phyloP scores from a whole-genome alignment of 2,329 filamentous ascomycete species.

The Eutypa lata region DNA sequence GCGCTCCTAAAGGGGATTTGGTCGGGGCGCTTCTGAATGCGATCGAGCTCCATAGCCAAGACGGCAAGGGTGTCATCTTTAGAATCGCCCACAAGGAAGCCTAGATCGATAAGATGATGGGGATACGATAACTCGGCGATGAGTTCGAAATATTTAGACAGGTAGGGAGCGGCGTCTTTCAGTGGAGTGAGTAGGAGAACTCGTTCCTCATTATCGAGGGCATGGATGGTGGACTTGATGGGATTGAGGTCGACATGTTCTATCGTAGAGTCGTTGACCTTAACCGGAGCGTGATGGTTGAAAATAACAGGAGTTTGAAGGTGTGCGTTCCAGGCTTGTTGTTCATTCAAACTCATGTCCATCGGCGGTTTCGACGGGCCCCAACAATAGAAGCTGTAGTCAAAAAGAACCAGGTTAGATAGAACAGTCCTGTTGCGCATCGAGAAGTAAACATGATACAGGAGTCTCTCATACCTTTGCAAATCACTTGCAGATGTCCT shows the following conservation, averaged over 20 bases:
- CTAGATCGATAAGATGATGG: conserved; percentile 91
- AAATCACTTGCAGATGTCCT: conserved; percentile 78
- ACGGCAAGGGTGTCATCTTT: conserved; percentile 88
- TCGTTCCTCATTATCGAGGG: conserved; percentile 76
- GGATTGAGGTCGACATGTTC: conserved; percentile 79
- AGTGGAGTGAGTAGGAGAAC: conserved; percentile 90
- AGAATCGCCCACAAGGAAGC: conserved; percentile 90
- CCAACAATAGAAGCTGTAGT: conserved; percentile 88
- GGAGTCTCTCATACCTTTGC: conserved; percentile 68
- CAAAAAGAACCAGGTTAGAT: conserved; percentile 15
- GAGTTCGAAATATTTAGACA: conserved; percentile 91
- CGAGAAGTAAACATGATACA: background rate
- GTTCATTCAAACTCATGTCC: conserved; percentile 90
- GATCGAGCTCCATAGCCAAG: conserved; percentile 78
- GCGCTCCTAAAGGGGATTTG: conserved; percentile 83
- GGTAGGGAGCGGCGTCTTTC: conserved; percentile 78
- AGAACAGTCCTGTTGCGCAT: conserved; percentile 5
- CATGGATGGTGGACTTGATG: conserved; percentile 76
- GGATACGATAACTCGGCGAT: conserved; percentile 88
- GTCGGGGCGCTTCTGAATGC: conserved; percentile 78
- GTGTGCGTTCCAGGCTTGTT: conserved; percentile 83
- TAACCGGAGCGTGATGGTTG: conserved; percentile 88
- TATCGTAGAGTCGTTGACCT: conserved; percentile 79
- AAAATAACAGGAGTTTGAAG: conserved; percentile 91
- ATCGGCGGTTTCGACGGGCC: conserved; percentile 93